Percentiles rank a stretch among this genome's conserved stretches.
Conservation (phyloP, 345 rosid species). For the Linum trigynum region DNA sequence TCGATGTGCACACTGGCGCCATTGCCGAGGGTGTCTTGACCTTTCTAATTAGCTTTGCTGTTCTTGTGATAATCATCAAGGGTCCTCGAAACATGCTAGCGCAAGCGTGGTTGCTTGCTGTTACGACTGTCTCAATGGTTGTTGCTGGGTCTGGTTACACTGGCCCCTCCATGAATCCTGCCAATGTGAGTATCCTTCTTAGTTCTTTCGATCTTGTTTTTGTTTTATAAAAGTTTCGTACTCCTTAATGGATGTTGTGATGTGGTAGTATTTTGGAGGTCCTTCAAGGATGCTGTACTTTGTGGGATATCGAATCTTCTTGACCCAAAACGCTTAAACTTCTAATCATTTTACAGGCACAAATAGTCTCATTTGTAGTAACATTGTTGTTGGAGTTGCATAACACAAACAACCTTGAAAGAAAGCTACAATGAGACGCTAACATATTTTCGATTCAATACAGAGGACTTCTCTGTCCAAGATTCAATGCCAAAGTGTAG, state of each 20-base stretch:
- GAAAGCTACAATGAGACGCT: neutral
- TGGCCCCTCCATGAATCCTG: conserved; percentile 98
- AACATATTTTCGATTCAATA: too few species aligned
- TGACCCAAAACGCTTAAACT: neutral
- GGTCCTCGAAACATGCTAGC: conserved; percentile 54
- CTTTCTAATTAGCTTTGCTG: conserved; percentile 58
- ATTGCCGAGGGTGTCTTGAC: conserved; percentile 81
- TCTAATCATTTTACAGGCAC: neutral
- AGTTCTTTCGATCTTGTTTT: neutral
- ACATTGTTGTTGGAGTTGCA: neutral
- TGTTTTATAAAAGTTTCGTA: neutral
- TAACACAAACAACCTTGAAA: neutral
- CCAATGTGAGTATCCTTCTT: conserved; percentile 59
- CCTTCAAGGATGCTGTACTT: neutral
- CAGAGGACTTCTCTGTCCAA: too few species aligned
- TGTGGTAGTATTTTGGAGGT: neutral
- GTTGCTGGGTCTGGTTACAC: conserved; percentile 55
- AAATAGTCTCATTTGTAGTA: neutral
- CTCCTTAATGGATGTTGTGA: neutral
- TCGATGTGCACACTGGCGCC: conserved; percentile 75
- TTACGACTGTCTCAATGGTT: conserved; percentile 52
- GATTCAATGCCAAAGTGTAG: neutral
- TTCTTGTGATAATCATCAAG: conserved; percentile 54
- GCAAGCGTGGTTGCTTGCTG: conserved; percentile 57
- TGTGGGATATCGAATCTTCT: neutral